Percentiles rank a stretch among this genome's conserved stretches.
Evolutionary conservation across 228 moss, liverwort and hornwort genomes (phyloP).

Genomic region (Sphagnum fallax): DNA sequence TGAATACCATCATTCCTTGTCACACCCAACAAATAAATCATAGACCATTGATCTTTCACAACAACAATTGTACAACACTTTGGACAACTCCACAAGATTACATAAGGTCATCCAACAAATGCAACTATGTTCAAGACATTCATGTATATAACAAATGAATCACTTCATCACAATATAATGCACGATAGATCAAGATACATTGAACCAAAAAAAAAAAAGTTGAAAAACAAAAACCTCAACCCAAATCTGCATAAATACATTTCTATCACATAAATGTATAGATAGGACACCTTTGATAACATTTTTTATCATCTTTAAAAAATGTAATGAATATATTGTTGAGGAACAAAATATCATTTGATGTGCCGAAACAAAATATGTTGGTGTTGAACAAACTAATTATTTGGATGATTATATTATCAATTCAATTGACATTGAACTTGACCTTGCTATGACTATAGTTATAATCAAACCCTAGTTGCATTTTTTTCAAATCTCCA

Average conservation of each 20-base stretch:
- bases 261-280: no score
- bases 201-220: no score
- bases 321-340: no score
- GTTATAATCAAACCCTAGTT: conserved; percentile 77
- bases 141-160: no score
- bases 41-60: no score
- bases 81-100: neutral
- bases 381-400: conserved; percentile 93
- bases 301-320: no score
- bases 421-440: conserved; percentile 91
- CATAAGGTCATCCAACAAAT: neutral
- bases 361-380: conserved; percentile 80
- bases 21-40: neutral
- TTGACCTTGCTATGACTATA: conserved; percentile 97
- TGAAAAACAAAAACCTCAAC: no score
- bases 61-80: neutral
- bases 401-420: conserved; percentile 97
- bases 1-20: conserved; percentile 92
- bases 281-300: no score
- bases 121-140: no score
- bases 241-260: no score
- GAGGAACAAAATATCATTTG: conserved; percentile 24
- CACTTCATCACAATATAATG: no score
- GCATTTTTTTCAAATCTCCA: conserved; percentile 90
- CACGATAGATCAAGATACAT: no score